Evolutionary conservation across 768 basidiomycete genomes (phyloP), one percentile per base, ranked within the genome.

Genomic region (Rubroboletus pulcherrimus): DNA sequence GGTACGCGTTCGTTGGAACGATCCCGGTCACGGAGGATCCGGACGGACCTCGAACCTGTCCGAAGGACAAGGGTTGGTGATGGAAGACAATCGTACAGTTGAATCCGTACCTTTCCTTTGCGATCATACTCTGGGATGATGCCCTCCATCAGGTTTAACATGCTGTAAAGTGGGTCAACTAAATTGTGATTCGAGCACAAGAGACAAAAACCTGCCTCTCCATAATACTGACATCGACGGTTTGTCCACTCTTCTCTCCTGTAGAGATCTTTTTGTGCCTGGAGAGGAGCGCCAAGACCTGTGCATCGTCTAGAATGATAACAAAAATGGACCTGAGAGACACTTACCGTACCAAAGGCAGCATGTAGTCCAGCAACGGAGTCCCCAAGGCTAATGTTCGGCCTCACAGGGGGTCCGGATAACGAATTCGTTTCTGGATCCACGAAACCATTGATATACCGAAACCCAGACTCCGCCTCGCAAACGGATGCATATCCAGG

Each of bases 141-240:
- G 3, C 87, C 86, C 62, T 88, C 87, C 87, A 87, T 89, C 46
- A 87, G 70, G 63, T 87, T 89, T 5, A 88, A 70, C 86, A 88
- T 87, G 62, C 86, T 88, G 10, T 35, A 26, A 43, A 14, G 51
- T 15, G 17, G 43, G 33, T 48, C 45, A 35, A 30, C 15, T 19
- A 21, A 49, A 15, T 15, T 5, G 29, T 1, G 5, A 35, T 14
- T 11, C 5, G 19, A 39, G 7, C 11, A 3, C 17, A 38, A 33
- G 41, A 6, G 38, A 15, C 12, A 4, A 24, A 11, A 15, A 41
- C 1, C 63, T 42, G 79, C 86, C 86, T 87, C 64, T 88, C 86
- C 58, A 86, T 74, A 29, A 89, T 88, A 69, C 86, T 87, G 21
- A 88, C 86, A 64, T 89, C 87, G n/a, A 89, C 86, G 0, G 78